Evolutionary conservation across 495 filamentous ascomycete species (phyloP).

Genomic region (Aspergillus taichungensis): DNA sequence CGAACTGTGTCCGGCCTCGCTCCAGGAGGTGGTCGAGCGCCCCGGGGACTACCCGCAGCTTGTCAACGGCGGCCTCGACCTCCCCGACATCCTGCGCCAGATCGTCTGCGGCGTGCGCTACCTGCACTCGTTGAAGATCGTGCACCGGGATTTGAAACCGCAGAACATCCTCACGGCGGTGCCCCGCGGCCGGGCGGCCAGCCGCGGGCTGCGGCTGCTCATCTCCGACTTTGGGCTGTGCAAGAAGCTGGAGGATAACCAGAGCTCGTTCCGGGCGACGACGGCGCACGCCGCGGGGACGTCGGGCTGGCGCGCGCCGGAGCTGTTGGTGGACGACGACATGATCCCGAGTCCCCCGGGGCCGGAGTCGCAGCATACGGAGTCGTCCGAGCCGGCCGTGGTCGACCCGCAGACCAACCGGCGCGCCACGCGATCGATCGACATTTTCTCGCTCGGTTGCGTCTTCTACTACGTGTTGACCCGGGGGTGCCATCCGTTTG

Average conservation of each 20-base stretch:
- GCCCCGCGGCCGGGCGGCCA: conserved; percentile 31
- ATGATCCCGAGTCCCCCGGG: conserved; percentile 22
- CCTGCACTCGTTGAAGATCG: conserved; percentile 85
- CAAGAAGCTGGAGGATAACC: conserved; percentile 94
- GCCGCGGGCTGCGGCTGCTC: conserved; percentile 53
- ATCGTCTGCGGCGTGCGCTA: conserved; percentile 81
- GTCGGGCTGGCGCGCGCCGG: conserved; percentile 91
- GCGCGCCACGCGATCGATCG: conserved; percentile 87
- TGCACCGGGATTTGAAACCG: conserved; percentile 94
- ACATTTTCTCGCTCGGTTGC: conserved; percentile 92
- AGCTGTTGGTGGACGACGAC: conserved; percentile 78
- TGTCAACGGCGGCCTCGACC: conserved; percentile 42
- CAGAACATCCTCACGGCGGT: conserved; percentile 85
- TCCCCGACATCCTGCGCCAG: conserved; percentile 66
- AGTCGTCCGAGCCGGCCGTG: conserved; percentile 50
- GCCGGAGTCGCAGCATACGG: conserved; percentile 37
- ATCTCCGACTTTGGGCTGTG: conserved; percentile 97
- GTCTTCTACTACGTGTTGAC: conserved; percentile 97
- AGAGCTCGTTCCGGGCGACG: conserved; percentile 88
- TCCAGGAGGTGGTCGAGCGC: conserved; percentile 79
- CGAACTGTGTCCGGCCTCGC: conserved; percentile 88
- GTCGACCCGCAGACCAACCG: conserved; percentile 57
- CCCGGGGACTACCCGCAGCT: conserved; percentile 52
- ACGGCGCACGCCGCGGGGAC: conserved; percentile 92
- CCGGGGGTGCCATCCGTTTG: conserved; percentile 85